Base-by-base conservation (phyloP, 2,329 filamentous ascomycete species). In the Fusarium marasasianum region DNA sequence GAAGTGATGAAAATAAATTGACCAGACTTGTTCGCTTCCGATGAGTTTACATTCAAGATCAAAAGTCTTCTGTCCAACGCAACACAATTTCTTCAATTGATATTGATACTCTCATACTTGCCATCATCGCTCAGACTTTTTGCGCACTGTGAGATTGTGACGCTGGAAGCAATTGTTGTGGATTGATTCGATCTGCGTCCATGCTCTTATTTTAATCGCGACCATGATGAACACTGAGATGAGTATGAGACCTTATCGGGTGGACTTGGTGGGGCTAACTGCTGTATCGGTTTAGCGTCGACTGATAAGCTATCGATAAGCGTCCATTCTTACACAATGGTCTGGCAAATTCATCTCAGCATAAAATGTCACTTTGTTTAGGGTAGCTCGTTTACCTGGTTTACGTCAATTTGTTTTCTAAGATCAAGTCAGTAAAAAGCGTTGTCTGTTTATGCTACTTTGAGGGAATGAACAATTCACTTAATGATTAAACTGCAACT, bases 371-470 rank as follows among this genome's bases (percentile, higher is more conserved):
- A 9, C 0, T 37, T 0, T 37, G 35, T 37, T 17, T 37, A 37
- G 40, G 40, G 40, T 33, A 33, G 26, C 31, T 33, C 11, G 2
- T 20, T 38, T 2, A 20, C 17, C 3, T 38, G 5, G 24, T 26
- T 26, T 26, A 26, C 24, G 24, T 26, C 24, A 6, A 22, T 40
- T 22, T 7, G 3, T 20, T 1, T 22, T 0, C 1, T 13, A 22
- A 12, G 20, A 13, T n/a, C 4, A n/a, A n/a, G 40, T 41, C 4
- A 3, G 13, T 5, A n/a, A 1, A 43, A 5, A 9, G 22, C 40
- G 4, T n/a, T n/a, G 13, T 8, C 40, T n/a, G 13, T 10, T n/a
- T 1, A 43, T n/a, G 1, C 1, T 40, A 0, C 6, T 7, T 40
- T 12, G 1, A 40, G 9, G 38, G 12, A 40, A 40, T 40, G 1